Evolutionary conservation across 495 filamentous ascomycete species (phyloP), one percentile per base, ranked within the genome.

Genomic region (Terfezia claveryi): DNA sequence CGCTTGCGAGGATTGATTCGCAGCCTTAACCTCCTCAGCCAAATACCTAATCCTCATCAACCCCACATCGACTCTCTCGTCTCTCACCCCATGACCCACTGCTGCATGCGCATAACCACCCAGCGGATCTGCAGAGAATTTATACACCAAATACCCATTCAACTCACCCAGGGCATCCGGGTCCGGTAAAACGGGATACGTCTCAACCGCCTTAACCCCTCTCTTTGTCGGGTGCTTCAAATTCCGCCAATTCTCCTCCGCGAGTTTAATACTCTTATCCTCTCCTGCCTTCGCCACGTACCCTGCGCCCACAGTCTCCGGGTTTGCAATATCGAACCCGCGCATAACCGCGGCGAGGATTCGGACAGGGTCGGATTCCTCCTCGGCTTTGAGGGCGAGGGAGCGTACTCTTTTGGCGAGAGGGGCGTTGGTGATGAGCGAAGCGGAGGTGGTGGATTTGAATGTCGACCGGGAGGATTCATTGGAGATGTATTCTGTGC

Each of bases 401-500:
- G 38, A 44, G 10, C 38, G 70, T 27, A 62, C 68, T 66, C 62
- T 69, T 63, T 67, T 72, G 55, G 60, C 66, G 54, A 70, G 67
- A 44, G 70, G 57, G 49, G 69, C 73, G 50, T 10, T 11, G 38
- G 64, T 38, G 61, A 59, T 41, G 62, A 69, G 54, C 54, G 55
- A 59, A 36, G 50, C 65, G 38, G 50, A 64, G 58, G 51, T 66
- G 54, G 59, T 70, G 60, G 50, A 58, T 59, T 60, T 64, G 55
- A 56, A 69, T 56, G 59, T 69, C 53, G 36, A 70, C 57, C 71
- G 65, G 67, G 75, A 58, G 66, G 71, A 66, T 46, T 77, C 77
- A 8, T 83, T 81, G 4, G 89, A 87, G 56, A 92, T 94, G 66
- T 96, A 95, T 65, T 98, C 92, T 12, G 92, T 95, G 50, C 89